Base-by-base conservation (phyloP, 441 rosid genomes). In the Populus hybrid region DNA sequence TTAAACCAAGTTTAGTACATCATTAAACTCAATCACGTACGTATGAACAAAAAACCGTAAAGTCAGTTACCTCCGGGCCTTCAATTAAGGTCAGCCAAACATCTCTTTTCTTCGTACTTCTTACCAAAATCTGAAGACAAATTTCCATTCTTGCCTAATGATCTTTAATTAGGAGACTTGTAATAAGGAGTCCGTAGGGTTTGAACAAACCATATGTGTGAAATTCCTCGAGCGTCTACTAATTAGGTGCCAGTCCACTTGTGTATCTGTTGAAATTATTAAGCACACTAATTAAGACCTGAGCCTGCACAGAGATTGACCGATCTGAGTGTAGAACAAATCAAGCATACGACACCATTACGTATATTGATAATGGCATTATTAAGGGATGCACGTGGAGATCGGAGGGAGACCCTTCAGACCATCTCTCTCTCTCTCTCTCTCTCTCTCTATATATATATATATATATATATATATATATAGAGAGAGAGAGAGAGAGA, bases 261-360 rank as follows among this genome's bases (percentile, higher is more conserved):
- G n/a, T 18, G 12, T 4, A 30, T 6, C 4, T n/a, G 23, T 21
- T 61, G 14, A 16, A 0, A 3, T 1, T 40, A 40, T 40, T 40
- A 19, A 76, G 75, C 70, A 75, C 76, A 71, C 79, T 40, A 67
- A 75, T n/a, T 23, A 75, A 34, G 81, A 78, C 82, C 71, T 32
- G 6, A 34, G 6, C 46, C n/a, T 68, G 2, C 71, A 9, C 6
- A 0, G 14, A 24, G 24, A 63, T 9, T 63, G 14, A 63, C 28
- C 66, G 14, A 61, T 61, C 53, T 9, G 66, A 9, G 28, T 1
- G 14, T 5, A n/a, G 65, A 3, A 7, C 21, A 19, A 19, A 19
- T 19, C n/a, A 7, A 57, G 23, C 63, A 38, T 38, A 34, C 36
- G 36, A 34, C 3, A 18, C 8, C 63, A 19, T 5, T 6, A 18